Evolutionary conservation across 306 rosid species (phyloP).

Genomic region (Astragalus glycyphyllos): DNA sequence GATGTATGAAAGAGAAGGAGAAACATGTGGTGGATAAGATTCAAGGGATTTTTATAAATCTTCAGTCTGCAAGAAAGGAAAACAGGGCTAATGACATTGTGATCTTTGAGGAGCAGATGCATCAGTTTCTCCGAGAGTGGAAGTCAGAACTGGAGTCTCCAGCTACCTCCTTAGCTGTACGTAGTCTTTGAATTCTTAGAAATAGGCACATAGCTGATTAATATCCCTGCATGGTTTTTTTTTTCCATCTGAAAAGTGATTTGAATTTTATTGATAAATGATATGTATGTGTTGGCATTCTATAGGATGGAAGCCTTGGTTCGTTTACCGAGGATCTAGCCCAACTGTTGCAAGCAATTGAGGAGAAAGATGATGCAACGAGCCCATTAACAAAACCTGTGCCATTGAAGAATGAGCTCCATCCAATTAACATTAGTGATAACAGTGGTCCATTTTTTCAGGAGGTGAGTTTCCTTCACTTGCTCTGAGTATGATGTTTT

Average conservation of each 20-base stretch:
- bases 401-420: constrained; percentile 59
- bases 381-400: constrained; percentile 78
- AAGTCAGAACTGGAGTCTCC: constrained; percentile 88
- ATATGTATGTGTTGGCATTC: constrained; percentile 44
- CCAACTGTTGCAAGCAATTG: constrained; percentile 72
- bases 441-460: constrained; percentile 52
- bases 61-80: constrained; percentile 87
- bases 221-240: neutral
- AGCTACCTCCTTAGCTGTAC: constrained; percentile 67
- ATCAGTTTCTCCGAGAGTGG: constrained; percentile 95
- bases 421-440: constrained; percentile 50
- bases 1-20: constrained; percentile 82
- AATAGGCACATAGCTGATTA: neutral
- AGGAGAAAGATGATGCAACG: constrained; percentile 89
- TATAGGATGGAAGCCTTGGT: constrained; percentile 83
- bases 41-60: constrained; percentile 74
- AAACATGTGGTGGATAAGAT: constrained; percentile 79
- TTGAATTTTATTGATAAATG: constrained; percentile 42
- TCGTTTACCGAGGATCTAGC: constrained; percentile 76
- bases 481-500: constrained; percentile 24
- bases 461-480: constrained; percentile 57
- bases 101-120: constrained; percentile 82
- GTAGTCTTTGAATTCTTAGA: constrained; percentile 24
- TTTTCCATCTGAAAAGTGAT: constrained; percentile 20
- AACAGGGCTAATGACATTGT: constrained; percentile 66